Conservation (phyloP, 2,329 filamentous ascomycete species). For the Madurella mycetomatis region DNA sequence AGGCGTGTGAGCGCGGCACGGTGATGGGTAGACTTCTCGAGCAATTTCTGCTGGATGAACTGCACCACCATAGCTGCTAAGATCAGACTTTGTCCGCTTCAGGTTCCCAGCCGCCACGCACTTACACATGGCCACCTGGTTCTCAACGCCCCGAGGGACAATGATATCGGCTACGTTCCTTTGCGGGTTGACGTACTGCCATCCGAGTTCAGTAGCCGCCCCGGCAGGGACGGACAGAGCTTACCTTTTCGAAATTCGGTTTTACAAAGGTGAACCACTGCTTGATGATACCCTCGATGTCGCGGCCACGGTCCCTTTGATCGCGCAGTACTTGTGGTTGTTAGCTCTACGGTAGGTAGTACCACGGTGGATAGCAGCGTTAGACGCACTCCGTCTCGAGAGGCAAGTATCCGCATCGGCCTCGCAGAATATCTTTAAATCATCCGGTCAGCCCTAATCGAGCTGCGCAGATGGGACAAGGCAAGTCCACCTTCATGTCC, state of each 20-base stretch:
- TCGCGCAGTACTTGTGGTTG: constrained; percentile 67
- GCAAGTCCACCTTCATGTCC: constrained; percentile 72
- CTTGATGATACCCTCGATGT: constrained; percentile 93
- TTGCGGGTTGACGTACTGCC: constrained; percentile 83
- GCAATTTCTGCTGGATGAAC: constrained; percentile 81
- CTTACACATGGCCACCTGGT: constrained; percentile 80
- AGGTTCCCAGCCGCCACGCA: neutral
- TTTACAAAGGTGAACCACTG: constrained; percentile 98
- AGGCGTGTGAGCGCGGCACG: constrained; percentile 73
- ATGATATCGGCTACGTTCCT: constrained; percentile 91
- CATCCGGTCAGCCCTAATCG: neutral
- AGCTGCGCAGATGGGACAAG: neutral
- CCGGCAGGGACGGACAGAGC: neutral
- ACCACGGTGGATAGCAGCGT: neutral
- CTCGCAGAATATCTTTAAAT: constrained; percentile 78
- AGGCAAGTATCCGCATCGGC: constrained; percentile 93
- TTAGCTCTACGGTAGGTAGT: constrained; percentile 6
- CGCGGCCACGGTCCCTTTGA: constrained; percentile 80
- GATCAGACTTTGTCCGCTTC: constrained; percentile 6
- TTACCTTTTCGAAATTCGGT: constrained; percentile 81
- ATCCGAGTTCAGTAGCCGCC: constrained; percentile 14
- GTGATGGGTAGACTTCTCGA: constrained; percentile 81
- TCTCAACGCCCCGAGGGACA: constrained; percentile 90
- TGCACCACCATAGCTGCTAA: constrained; percentile 81
- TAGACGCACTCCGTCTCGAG: constrained; percentile 71